These are phyloP conservation scores for Xylaria acuta DNA, from an alignment of 495 filamentous ascomycete species.

Conservation along the genomic window DNA sequence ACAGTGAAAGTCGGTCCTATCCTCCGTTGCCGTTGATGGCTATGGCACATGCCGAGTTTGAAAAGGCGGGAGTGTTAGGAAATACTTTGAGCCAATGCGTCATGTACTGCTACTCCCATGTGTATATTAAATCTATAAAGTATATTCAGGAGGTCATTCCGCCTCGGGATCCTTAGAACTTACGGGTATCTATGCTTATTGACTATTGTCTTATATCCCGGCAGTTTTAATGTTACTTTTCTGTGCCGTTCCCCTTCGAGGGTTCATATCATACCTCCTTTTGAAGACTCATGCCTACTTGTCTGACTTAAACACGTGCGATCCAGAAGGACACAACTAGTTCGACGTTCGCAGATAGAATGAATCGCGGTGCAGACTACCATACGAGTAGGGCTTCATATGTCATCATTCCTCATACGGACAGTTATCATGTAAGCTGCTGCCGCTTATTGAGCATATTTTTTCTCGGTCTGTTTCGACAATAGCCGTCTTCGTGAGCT, in stretches of 20 bases:
- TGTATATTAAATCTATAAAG: not conserved
- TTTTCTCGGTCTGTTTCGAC: not conserved
- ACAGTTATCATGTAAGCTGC: not conserved
- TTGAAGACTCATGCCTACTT: not conserved
- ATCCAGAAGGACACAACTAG: not conserved
- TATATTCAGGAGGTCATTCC: not conserved
- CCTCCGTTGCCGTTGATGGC: not conserved
- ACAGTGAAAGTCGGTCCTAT: not conserved
- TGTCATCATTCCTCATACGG: not conserved
- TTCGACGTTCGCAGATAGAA: not conserved
- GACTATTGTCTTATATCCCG: not conserved
- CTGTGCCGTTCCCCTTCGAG: not conserved
- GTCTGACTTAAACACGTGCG: not conserved
- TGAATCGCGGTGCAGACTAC: not conserved
- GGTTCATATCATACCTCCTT: not conserved
- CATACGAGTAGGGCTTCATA: not conserved
- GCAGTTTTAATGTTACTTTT: not conserved
- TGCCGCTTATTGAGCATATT: not conserved
- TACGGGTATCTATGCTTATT: not conserved
- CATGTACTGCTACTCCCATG: not conserved
- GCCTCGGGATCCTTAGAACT: not conserved
- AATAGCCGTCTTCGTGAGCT: not conserved
- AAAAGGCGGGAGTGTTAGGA: not conserved
- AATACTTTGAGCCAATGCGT: not conserved
- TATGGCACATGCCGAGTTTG: not conserved